Evolutionary conservation across 257 asterid genomes (phyloP).

Genomic region (Perilla frutescens): DNA sequence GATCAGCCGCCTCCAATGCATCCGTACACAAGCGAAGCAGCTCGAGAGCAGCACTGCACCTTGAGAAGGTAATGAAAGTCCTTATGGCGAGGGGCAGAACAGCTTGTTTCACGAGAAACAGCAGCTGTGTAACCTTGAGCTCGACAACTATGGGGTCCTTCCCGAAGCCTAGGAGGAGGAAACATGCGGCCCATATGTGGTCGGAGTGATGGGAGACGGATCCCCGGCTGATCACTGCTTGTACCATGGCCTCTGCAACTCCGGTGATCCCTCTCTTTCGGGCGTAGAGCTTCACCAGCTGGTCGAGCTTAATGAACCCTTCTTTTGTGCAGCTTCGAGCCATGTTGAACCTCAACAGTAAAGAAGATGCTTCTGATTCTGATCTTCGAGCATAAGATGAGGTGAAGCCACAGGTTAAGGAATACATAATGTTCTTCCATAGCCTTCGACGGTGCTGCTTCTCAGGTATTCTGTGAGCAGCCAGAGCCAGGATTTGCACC

Average conservation of each 20-base stretch:
- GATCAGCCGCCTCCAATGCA: slow-evolving; percentile 80
- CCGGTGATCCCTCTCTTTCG: slow-evolving; percentile 64
- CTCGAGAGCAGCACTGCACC: slow-evolving; percentile 77
- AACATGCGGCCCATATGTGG: slow-evolving; percentile 89
- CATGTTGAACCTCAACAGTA: slow-evolving; percentile 63
- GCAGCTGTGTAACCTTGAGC: slow-evolving; percentile 60
- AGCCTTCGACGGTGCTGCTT: slow-evolving; percentile 54
- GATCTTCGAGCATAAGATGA: slow-evolving; percentile 70
- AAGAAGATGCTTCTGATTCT: slow-evolving; percentile 70
- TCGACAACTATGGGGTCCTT: slow-evolving; percentile 70
- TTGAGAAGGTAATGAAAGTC: slow-evolving; percentile 65
- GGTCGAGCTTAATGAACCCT: slow-evolving; percentile 61
- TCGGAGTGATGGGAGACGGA: slow-evolving; percentile 55
- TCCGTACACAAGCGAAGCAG: slow-evolving; percentile 84
- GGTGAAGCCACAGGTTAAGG: slow-evolving; percentile 66
- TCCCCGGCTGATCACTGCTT: slow-evolving; percentile 57
- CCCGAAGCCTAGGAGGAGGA: slow-evolving; percentile 70
- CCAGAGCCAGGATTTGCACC: slow-evolving; percentile 58
- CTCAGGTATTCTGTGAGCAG: slow-evolving; percentile 81
- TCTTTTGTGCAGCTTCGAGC: slow-evolving; percentile 62
- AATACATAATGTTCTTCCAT: slow-evolving; percentile 63
- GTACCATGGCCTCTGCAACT: slow-evolving; percentile 70
- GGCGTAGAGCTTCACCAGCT: slow-evolving; percentile 60
- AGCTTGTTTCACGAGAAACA: slow-evolving; percentile 70
- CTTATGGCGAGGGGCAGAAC: slow-evolving; percentile 70